phyloP scores from a whole-genome alignment of 2,329 filamentous ascomycete genomes.

The Cytospora mali region DNA sequence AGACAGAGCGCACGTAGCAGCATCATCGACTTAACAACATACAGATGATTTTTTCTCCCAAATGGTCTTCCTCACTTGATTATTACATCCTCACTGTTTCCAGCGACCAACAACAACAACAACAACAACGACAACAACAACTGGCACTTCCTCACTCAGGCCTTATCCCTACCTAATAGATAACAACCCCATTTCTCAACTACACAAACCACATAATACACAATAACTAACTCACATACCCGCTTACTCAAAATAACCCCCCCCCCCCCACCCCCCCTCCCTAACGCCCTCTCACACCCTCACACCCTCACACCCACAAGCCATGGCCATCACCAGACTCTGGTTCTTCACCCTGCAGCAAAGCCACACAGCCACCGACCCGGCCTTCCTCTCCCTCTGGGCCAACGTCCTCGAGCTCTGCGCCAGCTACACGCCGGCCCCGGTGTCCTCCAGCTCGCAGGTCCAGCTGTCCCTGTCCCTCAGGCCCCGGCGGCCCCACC shows the following conservation, averaged over 20 bases:
- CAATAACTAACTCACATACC: not conserved
- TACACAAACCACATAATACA: not conserved
- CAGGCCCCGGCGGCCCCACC: constrained; percentile 16
- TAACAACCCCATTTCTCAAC: not conserved
- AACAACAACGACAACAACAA: not conserved
- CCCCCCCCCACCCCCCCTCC: not conserved
- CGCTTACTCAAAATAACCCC: constrained; percentile 1
- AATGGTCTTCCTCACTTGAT: not conserved
- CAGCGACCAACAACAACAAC: not conserved
- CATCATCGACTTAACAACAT: not conserved
- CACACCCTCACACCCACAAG: not conserved
- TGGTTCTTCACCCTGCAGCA: constrained; percentile 28
- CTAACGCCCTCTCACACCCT: not conserved
- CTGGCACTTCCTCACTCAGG: not conserved
- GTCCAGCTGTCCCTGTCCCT: constrained; percentile 17
- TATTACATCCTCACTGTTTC: not conserved
- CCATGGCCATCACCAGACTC: constrained; percentile 27
- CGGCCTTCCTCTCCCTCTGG: constrained; percentile 24
- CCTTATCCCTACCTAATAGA: not conserved
- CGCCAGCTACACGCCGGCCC: constrained; percentile 22
- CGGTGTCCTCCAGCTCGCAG: constrained; percentile 7
- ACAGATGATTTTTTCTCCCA: not conserved
- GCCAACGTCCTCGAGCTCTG: constrained; percentile 25
- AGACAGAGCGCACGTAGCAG: not conserved
- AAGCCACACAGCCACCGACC: constrained; percentile 15